These are phyloP conservation scores for Syzygium grande DNA, from an alignment of 345 rosid genomes.

Conservation along the genomic window DNA sequence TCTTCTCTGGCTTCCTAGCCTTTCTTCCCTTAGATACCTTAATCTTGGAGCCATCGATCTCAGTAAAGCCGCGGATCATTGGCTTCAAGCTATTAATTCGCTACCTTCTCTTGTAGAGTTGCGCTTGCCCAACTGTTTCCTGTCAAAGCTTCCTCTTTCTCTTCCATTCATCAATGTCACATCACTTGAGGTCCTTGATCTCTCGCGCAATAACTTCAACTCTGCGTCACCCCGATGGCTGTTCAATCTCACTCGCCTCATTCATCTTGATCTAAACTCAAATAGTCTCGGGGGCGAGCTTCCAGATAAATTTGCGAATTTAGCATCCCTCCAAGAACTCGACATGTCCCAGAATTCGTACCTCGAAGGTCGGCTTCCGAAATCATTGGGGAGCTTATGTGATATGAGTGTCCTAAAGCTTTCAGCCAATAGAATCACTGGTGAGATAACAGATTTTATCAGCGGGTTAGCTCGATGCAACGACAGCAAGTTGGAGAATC, in stretches of 20 bases:
- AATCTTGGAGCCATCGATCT: not conserved
- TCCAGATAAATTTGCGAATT: not conserved
- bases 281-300: not conserved
- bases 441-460: not conserved
- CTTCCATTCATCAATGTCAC: constrained; percentile 11
- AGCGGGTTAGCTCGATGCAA: too few relatives aligned
- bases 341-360: too few relatives aligned
- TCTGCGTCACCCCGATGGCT: not conserved
- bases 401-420: not conserved
- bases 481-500: too few relatives aligned
- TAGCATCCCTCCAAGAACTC: not conserved
- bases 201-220: constrained; percentile 18
- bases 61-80: not conserved
- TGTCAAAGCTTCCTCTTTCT: not conserved
- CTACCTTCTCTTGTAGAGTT: constrained; percentile 27
- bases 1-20: not conserved
- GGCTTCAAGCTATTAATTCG: not conserved
- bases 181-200: not conserved
- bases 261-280: not conserved
- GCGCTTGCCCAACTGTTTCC: constrained; percentile 7
- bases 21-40: not conserved
- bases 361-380: too few relatives aligned
- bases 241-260: not conserved
- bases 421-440: not conserved
- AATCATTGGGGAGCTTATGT: not conserved